These are phyloP conservation scores for Pseudocercospora eumusae DNA, from an alignment of 2,329 filamentous ascomycete genomes.

Conservation along the genomic window DNA sequence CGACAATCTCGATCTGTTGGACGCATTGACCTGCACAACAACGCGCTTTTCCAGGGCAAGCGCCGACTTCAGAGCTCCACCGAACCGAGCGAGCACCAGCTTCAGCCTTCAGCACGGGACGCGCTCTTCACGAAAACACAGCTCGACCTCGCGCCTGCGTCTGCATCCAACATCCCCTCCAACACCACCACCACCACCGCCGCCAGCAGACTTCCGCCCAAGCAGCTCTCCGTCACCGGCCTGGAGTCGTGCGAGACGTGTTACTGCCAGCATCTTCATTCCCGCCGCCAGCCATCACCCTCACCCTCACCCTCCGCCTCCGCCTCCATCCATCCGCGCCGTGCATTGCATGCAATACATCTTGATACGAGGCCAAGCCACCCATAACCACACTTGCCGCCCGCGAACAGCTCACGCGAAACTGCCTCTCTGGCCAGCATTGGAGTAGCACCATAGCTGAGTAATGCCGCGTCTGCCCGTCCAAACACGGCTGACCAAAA, in stretches of 20 bases:
- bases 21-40: conserved; percentile 2
- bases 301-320: conserved; percentile 18
- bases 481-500: conserved; percentile 22
- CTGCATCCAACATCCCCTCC: conserved; percentile 5
- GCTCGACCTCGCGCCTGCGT: conserved; percentile 9
- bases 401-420: conserved; percentile 28
- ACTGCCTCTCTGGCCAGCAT: conserved; percentile 25
- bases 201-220: neutral
- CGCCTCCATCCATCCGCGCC: conserved; percentile 23
- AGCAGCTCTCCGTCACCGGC: conserved; percentile 10
- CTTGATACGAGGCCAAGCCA: conserved; percentile 32
- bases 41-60: conserved; percentile 10
- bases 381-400: conserved; percentile 28
- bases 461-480: conserved; percentile 16
- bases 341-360: conserved; percentile 37
- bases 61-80: conserved; percentile 11
- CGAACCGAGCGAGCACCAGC: neutral
- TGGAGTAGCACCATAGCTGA: conserved; percentile 18
- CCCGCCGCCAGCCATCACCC: conserved; percentile 24
- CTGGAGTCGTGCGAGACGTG: conserved; percentile 16
- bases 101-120: neutral
- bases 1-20: neutral
- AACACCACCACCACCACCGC: conserved; percentile 2
- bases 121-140: conserved; percentile 11
- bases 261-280: conserved; percentile 23